Percentiles rank a stretch among this genome's conserved stretches.
phyloP scores from a whole-genome alignment of 495 filamentous ascomycete species.

The Aspergillus sclerotioniger region DNA sequence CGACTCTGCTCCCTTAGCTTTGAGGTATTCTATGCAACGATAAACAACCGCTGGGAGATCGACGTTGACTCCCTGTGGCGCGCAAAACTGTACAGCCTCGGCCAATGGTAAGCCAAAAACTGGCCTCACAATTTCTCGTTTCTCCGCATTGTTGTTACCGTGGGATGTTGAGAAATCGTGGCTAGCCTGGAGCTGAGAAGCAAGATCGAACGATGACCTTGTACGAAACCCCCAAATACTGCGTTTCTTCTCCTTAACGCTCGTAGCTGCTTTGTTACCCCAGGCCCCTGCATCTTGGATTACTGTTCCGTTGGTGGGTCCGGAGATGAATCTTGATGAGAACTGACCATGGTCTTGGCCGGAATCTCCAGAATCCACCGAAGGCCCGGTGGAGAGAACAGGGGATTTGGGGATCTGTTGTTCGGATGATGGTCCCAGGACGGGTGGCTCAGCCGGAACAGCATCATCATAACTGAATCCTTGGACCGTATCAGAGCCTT shows the following conservation, averaged over 20 bases:
- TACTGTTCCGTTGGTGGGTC: conserved; percentile 77
- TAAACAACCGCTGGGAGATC: conserved; percentile 94
- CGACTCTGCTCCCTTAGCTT: conserved; percentile 71
- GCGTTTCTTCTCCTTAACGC: conserved; percentile 77
- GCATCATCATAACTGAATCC: conserved; percentile 83
- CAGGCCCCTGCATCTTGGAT: conserved; percentile 86
- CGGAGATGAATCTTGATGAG: conserved; percentile 70
- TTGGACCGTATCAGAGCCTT: conserved; percentile 57
- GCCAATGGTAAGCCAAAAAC: conserved; percentile 85
- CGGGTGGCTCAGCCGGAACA: conserved; percentile 67
- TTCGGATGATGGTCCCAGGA: conserved; percentile 54
- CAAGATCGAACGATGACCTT: conserved; percentile 60
- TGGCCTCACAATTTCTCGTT: conserved; percentile 59
- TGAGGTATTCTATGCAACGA: conserved; percentile 91
- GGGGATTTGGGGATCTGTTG: conserved; percentile 35
- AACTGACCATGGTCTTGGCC: conserved; percentile 31
- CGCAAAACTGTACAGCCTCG: conserved; percentile 80
- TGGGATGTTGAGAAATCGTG: conserved; percentile 37
- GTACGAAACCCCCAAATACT: conserved; percentile 92
- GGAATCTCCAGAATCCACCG: conserved; percentile 28
- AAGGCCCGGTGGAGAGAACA: conserved; percentile 25
- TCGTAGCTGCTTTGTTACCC: conserved; percentile 65
- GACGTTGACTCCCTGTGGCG: conserved; percentile 65
- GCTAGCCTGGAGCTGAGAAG: conserved; percentile 34
- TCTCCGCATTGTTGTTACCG: conserved; percentile 41